phyloP scores from a whole-genome alignment of 2,329 filamentous ascomycete genomes.

The Microcera coccophila region DNA sequence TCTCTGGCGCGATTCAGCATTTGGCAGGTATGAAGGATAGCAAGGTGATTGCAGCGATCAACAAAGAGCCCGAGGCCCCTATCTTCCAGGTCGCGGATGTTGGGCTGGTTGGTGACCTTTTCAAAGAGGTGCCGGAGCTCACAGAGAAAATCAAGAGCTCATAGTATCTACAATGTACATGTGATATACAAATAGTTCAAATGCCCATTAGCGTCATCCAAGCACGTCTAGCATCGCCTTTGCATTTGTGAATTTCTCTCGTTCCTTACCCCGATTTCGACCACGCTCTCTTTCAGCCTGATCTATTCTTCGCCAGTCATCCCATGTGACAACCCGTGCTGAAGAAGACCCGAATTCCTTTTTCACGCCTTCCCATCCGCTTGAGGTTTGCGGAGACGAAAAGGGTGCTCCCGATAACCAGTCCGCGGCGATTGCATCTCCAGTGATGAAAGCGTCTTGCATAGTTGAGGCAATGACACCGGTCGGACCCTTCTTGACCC shows the following conservation, averaged over 20 bases:
- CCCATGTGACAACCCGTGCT: slow-evolving; percentile 68
- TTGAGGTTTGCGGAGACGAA: slow-evolving; percentile 5
- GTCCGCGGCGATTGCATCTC: slow-evolving; percentile 77
- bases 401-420: slow-evolving; percentile 52
- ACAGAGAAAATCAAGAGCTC: slow-evolving; percentile 83
- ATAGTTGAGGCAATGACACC: slow-evolving; percentile 96
- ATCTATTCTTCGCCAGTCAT: slow-evolving; percentile 82
- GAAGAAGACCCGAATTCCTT: slow-evolving; percentile 52
- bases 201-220: slow-evolving; percentile 27
- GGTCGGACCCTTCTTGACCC: slow-evolving; percentile 92
- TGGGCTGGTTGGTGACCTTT: slow-evolving; percentile 89
- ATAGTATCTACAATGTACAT: slow-evolving; percentile 26
- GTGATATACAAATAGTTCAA: slow-evolving; percentile 25
- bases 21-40: slow-evolving; percentile 99
- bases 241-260: slow-evolving; percentile 64
- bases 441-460: slow-evolving; percentile 88
- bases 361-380: slow-evolving; percentile 75
- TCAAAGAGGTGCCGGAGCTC: slow-evolving; percentile 91
- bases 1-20: slow-evolving; percentile 96
- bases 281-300: slow-evolving; percentile 68
- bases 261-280: slow-evolving; percentile 63
- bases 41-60: slow-evolving; percentile 98
- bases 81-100: slow-evolving; percentile 99
- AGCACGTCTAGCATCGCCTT: slow-evolving; percentile 56
- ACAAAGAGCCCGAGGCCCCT: slow-evolving; percentile 94